Evolutionary conservation across 2,329 filamentous ascomycete genomes (phyloP).

Genomic region (Emmonsiellopsis sp.): DNA sequence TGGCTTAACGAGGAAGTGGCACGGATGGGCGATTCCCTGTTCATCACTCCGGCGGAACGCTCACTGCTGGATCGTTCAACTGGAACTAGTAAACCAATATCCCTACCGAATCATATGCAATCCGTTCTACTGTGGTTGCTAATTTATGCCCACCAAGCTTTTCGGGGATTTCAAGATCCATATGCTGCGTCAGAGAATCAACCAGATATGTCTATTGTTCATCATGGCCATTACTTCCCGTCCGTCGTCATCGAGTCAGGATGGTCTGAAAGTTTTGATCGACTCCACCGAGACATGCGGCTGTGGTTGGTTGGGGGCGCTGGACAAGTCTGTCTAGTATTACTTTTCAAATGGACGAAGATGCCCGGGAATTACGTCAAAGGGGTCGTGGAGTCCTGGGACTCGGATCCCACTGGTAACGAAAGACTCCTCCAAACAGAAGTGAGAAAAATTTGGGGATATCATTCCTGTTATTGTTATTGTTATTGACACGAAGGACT

Average conservation of each 20-base stretch:
- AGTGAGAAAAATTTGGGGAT: slow-evolving; percentile 1
- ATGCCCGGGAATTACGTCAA: not conserved
- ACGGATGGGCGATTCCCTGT: not conserved
- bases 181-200: slow-evolving; percentile 6
- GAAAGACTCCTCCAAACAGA: slow-evolving; percentile 4
- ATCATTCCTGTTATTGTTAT: not conserved
- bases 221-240: not conserved
- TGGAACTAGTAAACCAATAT: slow-evolving; percentile 1
- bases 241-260: slow-evolving; percentile 8
- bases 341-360: slow-evolving; percentile 7
- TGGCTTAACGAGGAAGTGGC: not conserved
- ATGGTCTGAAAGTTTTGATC: slow-evolving; percentile 3
- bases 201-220: slow-evolving; percentile 4
- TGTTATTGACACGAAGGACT: not conserved
- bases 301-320: slow-evolving; percentile 7
- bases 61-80: not conserved
- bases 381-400: slow-evolving; percentile 1
- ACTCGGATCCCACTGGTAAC: slow-evolving; percentile 3
- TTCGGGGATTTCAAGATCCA: slow-evolving; percentile 1
- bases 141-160: not conserved
- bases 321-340: slow-evolving; percentile 4
- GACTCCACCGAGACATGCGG: slow-evolving; percentile 8
- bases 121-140: not conserved
- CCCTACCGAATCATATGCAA: not conserved
- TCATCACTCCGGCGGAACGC: slow-evolving; percentile 2